Conservation (phyloP, 768 basidiomycete genomes). For the Auriscalpium microsporum region DNA sequence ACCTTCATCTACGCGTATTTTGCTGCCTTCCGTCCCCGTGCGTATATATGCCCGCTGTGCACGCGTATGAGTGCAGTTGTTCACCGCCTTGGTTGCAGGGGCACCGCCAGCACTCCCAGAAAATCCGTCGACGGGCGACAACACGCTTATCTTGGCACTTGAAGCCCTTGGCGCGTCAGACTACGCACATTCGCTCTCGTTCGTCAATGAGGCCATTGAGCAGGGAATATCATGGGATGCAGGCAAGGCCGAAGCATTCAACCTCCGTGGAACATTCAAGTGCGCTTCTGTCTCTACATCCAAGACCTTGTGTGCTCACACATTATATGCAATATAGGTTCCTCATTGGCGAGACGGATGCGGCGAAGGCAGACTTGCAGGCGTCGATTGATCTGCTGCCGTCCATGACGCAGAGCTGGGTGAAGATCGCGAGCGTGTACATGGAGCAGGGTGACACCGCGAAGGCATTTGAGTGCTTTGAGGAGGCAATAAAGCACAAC, state of each 20-base stretch:
- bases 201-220: constrained; percentile 78
- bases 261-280: constrained; percentile 95
- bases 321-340: constrained; percentile 44
- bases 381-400: constrained; percentile 63
- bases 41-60: constrained; percentile 20
- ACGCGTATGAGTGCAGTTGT: not conserved
- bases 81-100: constrained; percentile 29
- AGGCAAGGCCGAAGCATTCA: constrained; percentile 81
- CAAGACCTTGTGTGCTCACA: not conserved
- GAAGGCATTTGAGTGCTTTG: constrained; percentile 86
- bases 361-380: constrained; percentile 77
- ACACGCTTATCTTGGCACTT: constrained; percentile 71
- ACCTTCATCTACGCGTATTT: constrained; percentile 96
- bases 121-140: constrained; percentile 69
- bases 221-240: constrained; percentile 74
- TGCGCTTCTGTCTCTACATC: constrained; percentile 27
- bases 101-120: constrained; percentile 66
- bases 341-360: constrained; percentile 73
- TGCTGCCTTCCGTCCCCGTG: constrained; percentile 88
- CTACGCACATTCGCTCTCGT: constrained; percentile 69
- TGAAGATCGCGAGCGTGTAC: constrained; percentile 94
- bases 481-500: constrained; percentile 77
- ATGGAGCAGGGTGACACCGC: constrained; percentile 88
- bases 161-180: constrained; percentile 80
- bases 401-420: constrained; percentile 75